Conservation (phyloP, 805 yeast genomes). For the Starmerella riodocensis region DNA sequence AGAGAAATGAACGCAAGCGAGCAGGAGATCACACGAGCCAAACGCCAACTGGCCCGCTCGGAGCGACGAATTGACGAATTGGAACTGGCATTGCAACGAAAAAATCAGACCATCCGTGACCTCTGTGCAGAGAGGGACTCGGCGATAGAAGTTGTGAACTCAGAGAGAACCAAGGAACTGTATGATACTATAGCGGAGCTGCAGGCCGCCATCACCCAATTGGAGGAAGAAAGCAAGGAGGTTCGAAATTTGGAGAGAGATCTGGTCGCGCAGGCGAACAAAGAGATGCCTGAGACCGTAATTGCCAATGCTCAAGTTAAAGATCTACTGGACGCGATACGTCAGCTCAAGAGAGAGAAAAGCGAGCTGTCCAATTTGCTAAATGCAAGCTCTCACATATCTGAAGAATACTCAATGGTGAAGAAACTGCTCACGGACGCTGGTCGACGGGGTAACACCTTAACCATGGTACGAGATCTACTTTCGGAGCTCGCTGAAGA, state of each 20-base stretch:
- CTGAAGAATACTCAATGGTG: neutral
- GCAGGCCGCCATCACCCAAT: constrained; percentile 6
- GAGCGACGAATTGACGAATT: constrained; percentile 15
- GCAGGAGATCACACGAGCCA: constrained; percentile 8
- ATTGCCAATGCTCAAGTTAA: neutral
- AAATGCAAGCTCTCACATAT: neutral
- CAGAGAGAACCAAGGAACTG: constrained; percentile 2
- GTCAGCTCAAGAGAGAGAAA: neutral
- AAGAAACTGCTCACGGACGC: neutral
- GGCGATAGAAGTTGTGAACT: neutral
- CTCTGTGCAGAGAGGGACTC: constrained; percentile 8
- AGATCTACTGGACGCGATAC: constrained; percentile 6
- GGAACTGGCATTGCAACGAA: constrained; percentile 12
- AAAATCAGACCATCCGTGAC: constrained; percentile 8
- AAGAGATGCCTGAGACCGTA: constrained; percentile 7
- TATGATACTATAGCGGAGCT: constrained; percentile 3
- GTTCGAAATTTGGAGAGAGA: neutral
- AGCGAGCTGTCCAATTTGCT: neutral
- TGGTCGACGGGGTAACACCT: neutral
- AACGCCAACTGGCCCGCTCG: constrained; percentile 4
- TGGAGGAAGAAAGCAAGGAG: constrained; percentile 6
- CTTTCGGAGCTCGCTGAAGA: neutral
- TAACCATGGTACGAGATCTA: neutral
- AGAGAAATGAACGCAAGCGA: constrained; percentile 9
- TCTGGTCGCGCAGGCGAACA: constrained; percentile 3